Percentiles rank a stretch among this genome's conserved stretches.
These are phyloP conservation scores for apple (Malus domestica) DNA, from an alignment of 306 rosid genomes.

Conservation along the genomic window ASM211411v1 NC_041805.1:31917501-31918000, in stretches of 20 bases:
- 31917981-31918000: too few species aligned
- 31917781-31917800: neutral
- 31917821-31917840: neutral
- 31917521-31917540: slow-evolving; percentile 85
- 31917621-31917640: neutral
- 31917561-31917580: slow-evolving; percentile 86
- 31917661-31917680: too few species aligned
- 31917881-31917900: too few species aligned
- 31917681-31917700: too few species aligned
- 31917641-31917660: neutral
- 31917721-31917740: neutral
- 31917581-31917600: slow-evolving; percentile 87
- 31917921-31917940: too few species aligned
- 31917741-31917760: neutral
- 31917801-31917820: neutral
- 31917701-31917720: neutral
- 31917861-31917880: neutral
- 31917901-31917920: too few species aligned
- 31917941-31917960: too few species aligned
- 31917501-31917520: slow-evolving; percentile 38
- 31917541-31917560: slow-evolving; percentile 85
- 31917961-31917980: too few species aligned
- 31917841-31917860: neutral
- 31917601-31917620: slow-evolving; percentile 94
- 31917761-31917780: neutral